Evolutionary conservation across 1,284 basidiomycete species (phyloP).

Genomic region (Rhodotorula sp.): DNA sequence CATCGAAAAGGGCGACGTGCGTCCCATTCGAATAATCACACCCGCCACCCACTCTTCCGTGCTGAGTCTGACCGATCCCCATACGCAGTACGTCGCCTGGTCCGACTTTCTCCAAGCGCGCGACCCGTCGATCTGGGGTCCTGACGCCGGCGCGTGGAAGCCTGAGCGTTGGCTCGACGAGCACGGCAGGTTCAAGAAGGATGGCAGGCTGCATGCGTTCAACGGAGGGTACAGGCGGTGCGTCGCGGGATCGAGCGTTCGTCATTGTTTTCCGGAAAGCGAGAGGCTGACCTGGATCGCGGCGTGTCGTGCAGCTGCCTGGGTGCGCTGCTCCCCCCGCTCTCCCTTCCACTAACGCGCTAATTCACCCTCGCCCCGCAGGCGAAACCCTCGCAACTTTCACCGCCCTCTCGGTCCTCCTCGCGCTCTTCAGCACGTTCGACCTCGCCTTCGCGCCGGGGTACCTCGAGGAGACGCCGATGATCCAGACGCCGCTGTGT

Average conservation of each 20-base stretch:
- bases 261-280: neutral
- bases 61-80: too few species aligned
- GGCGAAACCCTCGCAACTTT: neutral
- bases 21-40: neutral
- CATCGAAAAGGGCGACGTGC: slow-evolving; percentile 30
- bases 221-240: slow-evolving; percentile 3
- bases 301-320: slow-evolving; percentile 6
- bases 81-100: slow-evolving; percentile 5
- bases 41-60: too few species aligned
- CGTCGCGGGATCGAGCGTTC: neutral
- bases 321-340: neutral
- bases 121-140: slow-evolving; percentile 34
- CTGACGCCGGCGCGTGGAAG: slow-evolving; percentile 26
- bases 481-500: slow-evolving; percentile 6
- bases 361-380: neutral
- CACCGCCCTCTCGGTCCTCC: slow-evolving; percentile 1
- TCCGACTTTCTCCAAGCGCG: slow-evolving; percentile 34
- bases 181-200: slow-evolving; percentile 18
- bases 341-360: neutral
- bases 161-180: slow-evolving; percentile 40
- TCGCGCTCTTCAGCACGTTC: slow-evolving; percentile 12
- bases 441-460: slow-evolving; percentile 24
- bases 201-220: slow-evolving; percentile 4
- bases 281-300: neutral
- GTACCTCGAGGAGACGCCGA: slow-evolving; percentile 13